These are phyloP conservation scores for Plasmodium gaboni DNA, from an alignment of 169 alveolate species.

Conservation along the genomic window DNA sequence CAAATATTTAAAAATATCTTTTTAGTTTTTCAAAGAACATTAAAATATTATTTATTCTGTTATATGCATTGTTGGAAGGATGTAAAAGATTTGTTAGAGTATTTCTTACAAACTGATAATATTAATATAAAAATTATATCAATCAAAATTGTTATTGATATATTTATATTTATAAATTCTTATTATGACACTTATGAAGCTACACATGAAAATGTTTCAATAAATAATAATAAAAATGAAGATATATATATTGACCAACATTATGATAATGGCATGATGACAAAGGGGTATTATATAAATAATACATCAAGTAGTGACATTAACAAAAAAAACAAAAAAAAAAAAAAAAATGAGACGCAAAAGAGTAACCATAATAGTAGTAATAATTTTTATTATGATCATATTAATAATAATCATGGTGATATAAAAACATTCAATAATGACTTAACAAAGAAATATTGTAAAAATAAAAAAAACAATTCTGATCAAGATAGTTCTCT, in stretches of 20 bases:
- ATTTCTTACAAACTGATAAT: conserved; percentile 71
- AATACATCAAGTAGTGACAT: not conserved
- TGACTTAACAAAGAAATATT: no score
- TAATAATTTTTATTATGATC: not conserved
- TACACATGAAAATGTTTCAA: conserved; percentile 10
- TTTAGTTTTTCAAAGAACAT: conserved; percentile 56
- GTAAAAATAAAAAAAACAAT: no score
- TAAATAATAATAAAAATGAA: conserved; percentile 15
- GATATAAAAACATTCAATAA: not conserved
- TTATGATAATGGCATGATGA: not conserved
- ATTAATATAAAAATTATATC: conserved; percentile 62
- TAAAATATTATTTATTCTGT: conserved; percentile 65
- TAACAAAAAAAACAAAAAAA: not conserved
- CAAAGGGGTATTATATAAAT: not conserved
- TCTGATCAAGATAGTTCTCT: no score
- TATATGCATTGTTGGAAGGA: conserved; percentile 77
- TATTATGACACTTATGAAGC: conserved; percentile 32
- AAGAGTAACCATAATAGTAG: not conserved
- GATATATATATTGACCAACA: not conserved
- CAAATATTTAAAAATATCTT: conserved; percentile 73
- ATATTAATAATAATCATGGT: not conserved
- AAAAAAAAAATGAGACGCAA: not conserved
- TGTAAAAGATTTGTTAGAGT: conserved; percentile 41
- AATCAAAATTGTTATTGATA: conserved; percentile 62
- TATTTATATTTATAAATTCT: conserved; percentile 52